A percentile compares a stretch with the other conserved stretches of the same genome.
phyloP scores from a whole-genome alignment of 1,284 basidiomycete species.

The Ustilago sp. region DNA sequence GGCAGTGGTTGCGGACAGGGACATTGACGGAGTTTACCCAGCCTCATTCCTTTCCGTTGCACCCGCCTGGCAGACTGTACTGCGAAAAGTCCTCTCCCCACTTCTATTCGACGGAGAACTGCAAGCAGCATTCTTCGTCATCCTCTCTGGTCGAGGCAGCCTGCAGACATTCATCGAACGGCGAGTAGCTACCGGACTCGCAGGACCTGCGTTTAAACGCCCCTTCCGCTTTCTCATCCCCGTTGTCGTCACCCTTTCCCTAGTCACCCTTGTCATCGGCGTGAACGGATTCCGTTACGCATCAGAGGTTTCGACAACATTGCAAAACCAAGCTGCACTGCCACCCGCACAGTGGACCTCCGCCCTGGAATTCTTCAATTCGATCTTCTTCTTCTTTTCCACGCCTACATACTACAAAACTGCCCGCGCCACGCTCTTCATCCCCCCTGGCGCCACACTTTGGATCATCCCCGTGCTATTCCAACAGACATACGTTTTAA shows the following conservation, averaged over 20 bases:
- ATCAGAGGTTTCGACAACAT: constrained; percentile 7
- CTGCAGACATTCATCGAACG: constrained; percentile 59
- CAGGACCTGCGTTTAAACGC: constrained; percentile 57
- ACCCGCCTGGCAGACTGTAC: constrained; percentile 44
- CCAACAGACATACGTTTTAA: constrained; percentile 57
- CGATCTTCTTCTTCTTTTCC: constrained; percentile 52
- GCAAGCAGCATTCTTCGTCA: constrained; percentile 54
- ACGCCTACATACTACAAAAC: constrained; percentile 33
- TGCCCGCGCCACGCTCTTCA: constrained; percentile 37
- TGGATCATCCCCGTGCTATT: constrained; percentile 59
- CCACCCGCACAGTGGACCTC: constrained; percentile 41
- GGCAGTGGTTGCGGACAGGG: constrained; percentile 52
- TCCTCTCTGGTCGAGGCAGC: constrained; percentile 47
- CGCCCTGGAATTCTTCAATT: constrained; percentile 56
- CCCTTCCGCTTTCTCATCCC: constrained; percentile 55
- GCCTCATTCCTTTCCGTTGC: constrained; percentile 28
- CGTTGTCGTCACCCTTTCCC: constrained; percentile 45
- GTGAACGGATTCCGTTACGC: constrained; percentile 53
- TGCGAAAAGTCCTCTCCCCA: constrained; percentile 54
- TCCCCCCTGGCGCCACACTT: constrained; percentile 47
- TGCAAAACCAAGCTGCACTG: constrained; percentile 44
- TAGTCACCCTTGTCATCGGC: constrained; percentile 42
- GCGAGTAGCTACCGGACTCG: constrained; percentile 32
- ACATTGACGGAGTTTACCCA: constrained; percentile 46
- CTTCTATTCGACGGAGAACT: constrained; percentile 56